Base-by-base conservation (phyloP, 768 basidiomycete genomes). In the Lentinula sp. region DNA sequence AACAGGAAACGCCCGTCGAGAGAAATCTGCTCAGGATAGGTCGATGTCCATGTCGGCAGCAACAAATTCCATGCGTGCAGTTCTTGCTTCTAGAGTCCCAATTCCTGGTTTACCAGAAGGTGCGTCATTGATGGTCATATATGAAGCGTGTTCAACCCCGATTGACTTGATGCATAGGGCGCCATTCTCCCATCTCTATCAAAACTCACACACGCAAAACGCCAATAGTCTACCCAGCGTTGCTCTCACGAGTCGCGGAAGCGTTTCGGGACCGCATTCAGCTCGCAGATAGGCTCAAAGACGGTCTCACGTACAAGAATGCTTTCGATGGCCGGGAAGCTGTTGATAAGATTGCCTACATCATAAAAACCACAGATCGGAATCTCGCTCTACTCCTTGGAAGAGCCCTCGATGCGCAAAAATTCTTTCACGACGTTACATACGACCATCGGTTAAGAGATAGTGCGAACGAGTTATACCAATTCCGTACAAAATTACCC, bases 391-490 rank as follows among this genome's bases (percentile, higher is more conserved):
- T 98, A 49, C 80, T 99, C 2, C 82, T 98, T n/a, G 97, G 97
- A 5, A 84, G 97, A 45, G 95, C 97, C 2, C 78, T 99, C 57
- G 97, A 98, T 69, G 90, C 95, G 8, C 97, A 98, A 73, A 98
- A 98, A 76, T 98, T 94, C 76, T 98, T 99, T 71, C 97, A 99
- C 69, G 97, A 98, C 69, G 97, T 99, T 66, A 98, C 97, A 8
- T 99, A 98, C 70, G 96, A 98, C 69, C 97, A 99, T 72, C 88
- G 96, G 13, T 72, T 99, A 61, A 79, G 97, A 55, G 97, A 98
- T 73, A 93, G 86, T 67, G 77, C 86, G 0, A 81, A 82, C 63
- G 97, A 99, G 74, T 74, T 99, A 35, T 99, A 98, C 73, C 95
- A 96, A 70, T 98, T 99, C 74, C 81, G 86, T 64, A 88, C 91